These are phyloP conservation scores for Pichia sp. DNA, from an alignment of 1,139 yeast species.

Conservation along the genomic window DNA sequence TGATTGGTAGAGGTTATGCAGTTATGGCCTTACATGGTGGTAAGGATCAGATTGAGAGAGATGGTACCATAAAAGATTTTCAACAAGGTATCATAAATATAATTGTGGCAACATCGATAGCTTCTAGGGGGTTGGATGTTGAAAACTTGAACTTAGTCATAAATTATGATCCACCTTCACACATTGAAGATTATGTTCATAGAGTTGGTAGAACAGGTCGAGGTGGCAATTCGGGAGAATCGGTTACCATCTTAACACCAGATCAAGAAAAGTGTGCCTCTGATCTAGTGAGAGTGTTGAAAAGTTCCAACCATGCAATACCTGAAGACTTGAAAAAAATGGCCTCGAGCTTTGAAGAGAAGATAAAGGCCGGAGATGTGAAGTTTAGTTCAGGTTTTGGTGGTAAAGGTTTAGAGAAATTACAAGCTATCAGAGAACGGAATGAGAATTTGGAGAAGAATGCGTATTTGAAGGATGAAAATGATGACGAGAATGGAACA, in stretches of 20 bases:
- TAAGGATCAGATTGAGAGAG: constrained; percentile 79
- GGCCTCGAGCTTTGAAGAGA: constrained; percentile 49
- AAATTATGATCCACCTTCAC: constrained; percentile 84
- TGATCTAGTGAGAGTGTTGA: constrained; percentile 67
- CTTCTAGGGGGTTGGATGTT: constrained; percentile 93
- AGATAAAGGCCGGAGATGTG: constrained; percentile 63
- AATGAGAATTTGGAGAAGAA: constrained; percentile 26
- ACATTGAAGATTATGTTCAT: constrained; percentile 93
- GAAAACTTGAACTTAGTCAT: constrained; percentile 72
- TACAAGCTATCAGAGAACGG: constrained; percentile 61
- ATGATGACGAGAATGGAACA: background rate
- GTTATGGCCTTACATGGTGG: constrained; percentile 87
- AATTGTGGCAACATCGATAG: constrained; percentile 84
- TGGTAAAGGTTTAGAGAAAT: constrained; percentile 82
- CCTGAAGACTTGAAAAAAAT: constrained; percentile 45
- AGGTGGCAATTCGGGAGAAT: constrained; percentile 74
- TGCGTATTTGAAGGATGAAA: constrained; percentile 23
- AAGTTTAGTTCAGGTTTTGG: constrained; percentile 76
- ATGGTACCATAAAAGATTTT: constrained; percentile 65
- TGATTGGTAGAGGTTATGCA: constrained; percentile 48
- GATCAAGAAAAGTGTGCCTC: constrained; percentile 62
- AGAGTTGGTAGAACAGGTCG: constrained; percentile 96
- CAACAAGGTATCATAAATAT: constrained; percentile 54
- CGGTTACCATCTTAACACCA: constrained; percentile 62
- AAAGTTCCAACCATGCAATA: constrained; percentile 31